Conservation (phyloP, 148 eudicot genomes). For the Chenopodium formosanum region DNA sequence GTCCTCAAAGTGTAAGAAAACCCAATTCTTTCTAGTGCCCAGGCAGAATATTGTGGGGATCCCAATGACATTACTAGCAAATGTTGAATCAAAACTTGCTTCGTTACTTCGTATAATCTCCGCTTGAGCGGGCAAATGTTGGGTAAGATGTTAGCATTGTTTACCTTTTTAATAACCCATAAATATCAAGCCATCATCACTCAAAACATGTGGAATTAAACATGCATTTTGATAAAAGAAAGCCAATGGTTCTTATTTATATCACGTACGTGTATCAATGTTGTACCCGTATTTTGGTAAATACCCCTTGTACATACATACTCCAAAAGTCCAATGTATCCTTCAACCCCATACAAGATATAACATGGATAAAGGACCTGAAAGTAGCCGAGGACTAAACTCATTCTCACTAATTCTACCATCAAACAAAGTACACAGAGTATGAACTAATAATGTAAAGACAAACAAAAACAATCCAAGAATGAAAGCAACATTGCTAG, state of each 20-base stretch:
- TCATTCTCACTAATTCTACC: not conserved
- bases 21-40: not conserved
- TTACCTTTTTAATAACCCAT: not conserved
- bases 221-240: not conserved
- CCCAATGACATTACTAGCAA: not conserved
- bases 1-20: not conserved
- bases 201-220: not conserved
- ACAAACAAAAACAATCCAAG: not conserved
- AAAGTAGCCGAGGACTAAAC: not conserved
- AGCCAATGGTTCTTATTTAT: not conserved
- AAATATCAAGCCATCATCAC: not conserved
- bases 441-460: not conserved
- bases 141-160: not conserved
- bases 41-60: not conserved
- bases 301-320: not conserved
- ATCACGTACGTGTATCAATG: not conserved
- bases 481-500: not conserved
- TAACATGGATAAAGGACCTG: not conserved
- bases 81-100: not conserved
- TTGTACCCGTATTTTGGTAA: not conserved
- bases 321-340: not conserved
- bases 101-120: not conserved
- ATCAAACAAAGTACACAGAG: not conserved
- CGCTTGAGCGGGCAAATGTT: too few species aligned
- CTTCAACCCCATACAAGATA: not conserved